phyloP scores from a whole-genome alignment of 2,329 filamentous ascomycete species.

The Tolypocladium tundrense region DNA sequence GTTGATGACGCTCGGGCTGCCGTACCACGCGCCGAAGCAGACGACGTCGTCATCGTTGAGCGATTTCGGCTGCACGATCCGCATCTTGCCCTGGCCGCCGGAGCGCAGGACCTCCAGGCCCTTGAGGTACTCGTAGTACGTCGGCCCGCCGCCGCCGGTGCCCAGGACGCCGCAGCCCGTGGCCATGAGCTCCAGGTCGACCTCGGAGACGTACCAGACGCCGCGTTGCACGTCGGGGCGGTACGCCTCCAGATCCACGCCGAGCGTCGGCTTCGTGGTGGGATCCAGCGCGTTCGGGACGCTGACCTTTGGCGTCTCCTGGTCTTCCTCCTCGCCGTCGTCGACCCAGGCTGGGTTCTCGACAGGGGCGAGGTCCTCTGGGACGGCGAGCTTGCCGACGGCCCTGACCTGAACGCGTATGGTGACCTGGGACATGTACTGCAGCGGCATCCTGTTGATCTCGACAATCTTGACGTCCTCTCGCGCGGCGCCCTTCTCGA shows the following conservation, averaged over 20 bases:
- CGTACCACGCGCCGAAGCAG: conserved; percentile 34
- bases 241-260: conserved; percentile 19
- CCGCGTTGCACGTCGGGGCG: conserved; percentile 19
- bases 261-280: conserved; percentile 19
- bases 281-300: conserved; percentile 18
- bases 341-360: not conserved
- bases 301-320: conserved; percentile 15
- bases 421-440: conserved; percentile 23
- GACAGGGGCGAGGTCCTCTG: conserved; percentile 13
- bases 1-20: conserved; percentile 29
- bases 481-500: conserved; percentile 18
- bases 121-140: conserved; percentile 34
- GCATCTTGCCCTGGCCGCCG: conserved; percentile 21
- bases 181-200: conserved; percentile 24
- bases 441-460: conserved; percentile 30
- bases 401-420: conserved; percentile 23
- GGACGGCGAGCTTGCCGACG: conserved; percentile 21
- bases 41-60: conserved; percentile 27
- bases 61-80: conserved; percentile 26
- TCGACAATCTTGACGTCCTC: conserved; percentile 32
- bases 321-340: conserved; percentile 8
- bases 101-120: conserved; percentile 25
- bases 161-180: conserved; percentile 25
- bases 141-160: conserved; percentile 25
- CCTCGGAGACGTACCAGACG: conserved; percentile 24